Conservation (phyloP, 140 eudicot genomes). For the Ambrosia hybrid region DNA sequence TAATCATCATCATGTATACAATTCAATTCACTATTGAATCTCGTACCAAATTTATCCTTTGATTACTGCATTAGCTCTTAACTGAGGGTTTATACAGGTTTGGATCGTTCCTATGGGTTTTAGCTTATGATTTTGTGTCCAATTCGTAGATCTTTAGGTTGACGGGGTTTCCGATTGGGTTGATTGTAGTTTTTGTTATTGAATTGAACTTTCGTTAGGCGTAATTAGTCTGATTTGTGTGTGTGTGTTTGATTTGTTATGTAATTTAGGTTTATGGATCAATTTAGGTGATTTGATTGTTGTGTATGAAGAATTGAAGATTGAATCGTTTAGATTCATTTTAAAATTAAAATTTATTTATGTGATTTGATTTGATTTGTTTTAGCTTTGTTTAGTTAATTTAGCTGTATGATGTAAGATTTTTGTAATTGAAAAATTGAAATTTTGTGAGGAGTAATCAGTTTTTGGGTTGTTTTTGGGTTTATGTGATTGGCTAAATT, state of each 20-base stretch:
- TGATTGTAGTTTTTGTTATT: constrained; percentile 10
- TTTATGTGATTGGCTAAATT: too few relatives aligned
- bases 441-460: too few relatives aligned
- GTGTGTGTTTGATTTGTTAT: constrained; percentile 15
- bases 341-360: background rate
- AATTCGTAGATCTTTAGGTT: constrained; percentile 18
- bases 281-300: background rate
- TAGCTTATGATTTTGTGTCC: background rate
- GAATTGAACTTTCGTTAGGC: constrained; percentile 14
- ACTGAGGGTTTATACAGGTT: constrained; percentile 23
- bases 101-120: background rate
- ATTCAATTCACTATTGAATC: constrained; percentile 9
- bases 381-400: too few relatives aligned
- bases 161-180: constrained; percentile 4
- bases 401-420: too few relatives aligned
- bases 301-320: constrained; percentile 1
- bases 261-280: background rate
- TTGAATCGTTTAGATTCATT: background rate
- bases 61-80: constrained; percentile 23
- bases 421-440: background rate
- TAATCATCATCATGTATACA: background rate
- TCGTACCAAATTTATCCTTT: too few relatives aligned
- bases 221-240: constrained; percentile 2
- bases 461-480: too few relatives aligned
- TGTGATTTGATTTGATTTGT: too few relatives aligned